Base-by-base conservation (phyloP, 306 rosid species). In the Leucaena leucocephala region DNA sequence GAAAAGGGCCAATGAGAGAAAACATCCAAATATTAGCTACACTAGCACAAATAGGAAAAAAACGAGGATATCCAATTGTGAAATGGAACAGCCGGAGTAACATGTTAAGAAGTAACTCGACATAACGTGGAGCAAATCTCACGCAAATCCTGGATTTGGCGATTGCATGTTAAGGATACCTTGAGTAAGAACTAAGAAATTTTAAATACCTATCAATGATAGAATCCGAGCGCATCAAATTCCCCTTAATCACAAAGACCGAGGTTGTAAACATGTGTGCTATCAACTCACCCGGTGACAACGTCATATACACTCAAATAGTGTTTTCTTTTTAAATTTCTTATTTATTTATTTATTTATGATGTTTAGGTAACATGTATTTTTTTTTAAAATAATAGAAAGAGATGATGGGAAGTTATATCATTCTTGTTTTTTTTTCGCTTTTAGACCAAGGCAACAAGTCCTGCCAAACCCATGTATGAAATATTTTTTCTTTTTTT, bases 151-250 rank as follows among this genome's bases (percentile, higher is more conserved):
- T 59, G 54, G 2, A 58, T 11, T 43, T 50, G 27, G 12, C 55
- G 49, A 39, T 43, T 77, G 54, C 86, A 81, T 35, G 67, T 78
- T 76, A 81, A 71, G 72, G 44, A 40, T 27, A 46, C 58, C 66
- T 72, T 81, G 48, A 65, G 19, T 35, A 81, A 64, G 43, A 55
- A 55, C 62, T 19, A 55, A 55, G 62, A 77, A 82, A 80, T 40
- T 54, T 17, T 77, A 72, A 27, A 71, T 16, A 50, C 68, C 4
- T 75, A 45, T 54, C 35, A 19, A 3, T n/a, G 49, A n/a, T 27
- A 45, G 74, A 22, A 69, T 22, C 57, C 57, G 13, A 46, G 21
- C 50, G 44, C 57, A 45, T 69, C 58, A 44, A 44, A 2, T 22
- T 69, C 22, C 40, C 58, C 74, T 44, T 11, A 15, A 69, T 68